Evolutionary conservation across 306 rosid genomes (phyloP).

Genomic region (Quercus variabilis): DNA sequence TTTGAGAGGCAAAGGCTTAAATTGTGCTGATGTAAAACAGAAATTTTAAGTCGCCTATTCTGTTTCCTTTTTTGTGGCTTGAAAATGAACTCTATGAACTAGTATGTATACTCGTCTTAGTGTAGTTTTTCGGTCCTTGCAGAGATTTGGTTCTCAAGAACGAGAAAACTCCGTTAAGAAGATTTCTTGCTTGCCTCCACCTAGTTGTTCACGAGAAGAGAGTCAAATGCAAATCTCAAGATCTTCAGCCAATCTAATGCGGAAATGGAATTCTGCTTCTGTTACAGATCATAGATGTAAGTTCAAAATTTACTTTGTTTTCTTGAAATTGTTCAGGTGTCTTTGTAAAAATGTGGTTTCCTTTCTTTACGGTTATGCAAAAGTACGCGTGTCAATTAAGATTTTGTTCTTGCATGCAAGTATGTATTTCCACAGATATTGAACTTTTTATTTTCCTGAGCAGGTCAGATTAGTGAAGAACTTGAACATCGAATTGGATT

Average conservation of each 20-base stretch:
- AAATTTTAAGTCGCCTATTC: neutral
- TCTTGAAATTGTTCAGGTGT: neutral
- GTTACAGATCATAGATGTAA: slow-evolving; percentile 62
- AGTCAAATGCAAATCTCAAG: slow-evolving; percentile 62
- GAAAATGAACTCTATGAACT: neutral
- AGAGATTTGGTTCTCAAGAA: slow-evolving; percentile 84
- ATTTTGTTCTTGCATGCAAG: slow-evolving; percentile 9
- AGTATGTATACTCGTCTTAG: slow-evolving; percentile 16
- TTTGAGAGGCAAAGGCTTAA: neutral
- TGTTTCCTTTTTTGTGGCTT: neutral
- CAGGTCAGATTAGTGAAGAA: slow-evolving; percentile 87
- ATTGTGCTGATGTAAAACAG: neutral
- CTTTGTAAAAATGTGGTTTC: neutral
- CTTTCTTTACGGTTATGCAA: slow-evolving; percentile 6
- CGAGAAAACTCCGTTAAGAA: slow-evolving; percentile 67
- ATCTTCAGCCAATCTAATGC: slow-evolving; percentile 63
- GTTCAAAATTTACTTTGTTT: slow-evolving; percentile 23
- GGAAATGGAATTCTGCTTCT: slow-evolving; percentile 70
- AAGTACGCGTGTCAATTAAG: slow-evolving; percentile 10
- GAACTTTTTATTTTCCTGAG: slow-evolving; percentile 17
- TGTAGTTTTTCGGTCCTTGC: slow-evolving; percentile 22
- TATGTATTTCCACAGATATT: slow-evolving; percentile 8
- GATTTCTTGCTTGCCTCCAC: slow-evolving; percentile 53
- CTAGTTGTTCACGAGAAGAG: slow-evolving; percentile 64
- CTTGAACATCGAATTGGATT: slow-evolving; percentile 73